Evolutionary conservation across 495 filamentous ascomycete species (phyloP).

Genomic region (Monascus purpureus): DNA sequence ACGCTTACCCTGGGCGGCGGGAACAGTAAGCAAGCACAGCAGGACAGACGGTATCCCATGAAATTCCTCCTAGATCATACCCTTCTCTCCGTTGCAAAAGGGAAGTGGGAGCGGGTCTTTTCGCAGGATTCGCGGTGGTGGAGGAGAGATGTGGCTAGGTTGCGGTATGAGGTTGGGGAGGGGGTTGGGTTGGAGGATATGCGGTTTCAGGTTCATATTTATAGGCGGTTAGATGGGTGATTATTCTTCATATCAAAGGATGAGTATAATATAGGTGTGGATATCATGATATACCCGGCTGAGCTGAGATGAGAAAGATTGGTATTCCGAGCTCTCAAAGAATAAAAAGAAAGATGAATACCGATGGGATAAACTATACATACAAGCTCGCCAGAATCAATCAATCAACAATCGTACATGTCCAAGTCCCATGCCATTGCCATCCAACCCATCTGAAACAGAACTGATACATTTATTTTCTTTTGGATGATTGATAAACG

Average conservation of each 20-base stretch:
- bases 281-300: no score
- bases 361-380: no score
- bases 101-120: constrained; percentile 56
- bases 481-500: no score
- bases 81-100: constrained; percentile 39
- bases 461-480: constrained; percentile 18
- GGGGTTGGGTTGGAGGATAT: constrained; percentile 65
- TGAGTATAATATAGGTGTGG: no score
- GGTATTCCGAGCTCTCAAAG: no score
- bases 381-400: constrained; percentile 15
- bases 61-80: constrained; percentile 81
- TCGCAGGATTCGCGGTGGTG: constrained; percentile 76
- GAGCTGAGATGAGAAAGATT: no score
- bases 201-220: constrained; percentile 85
- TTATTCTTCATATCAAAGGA: background rate
- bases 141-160: constrained; percentile 42
- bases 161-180: constrained; percentile 64
- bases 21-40: constrained; percentile 8
- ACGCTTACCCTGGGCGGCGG: constrained; percentile 49
- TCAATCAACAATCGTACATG: constrained; percentile 20
- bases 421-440: constrained; percentile 16
- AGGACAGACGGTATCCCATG: constrained; percentile 77
- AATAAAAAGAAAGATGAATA: no score
- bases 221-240: constrained; percentile 26
- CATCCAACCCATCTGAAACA: no score